phyloP scores from a whole-genome alignment of 2,329 filamentous ascomycete genomes.

The Periconia digitata region DNA sequence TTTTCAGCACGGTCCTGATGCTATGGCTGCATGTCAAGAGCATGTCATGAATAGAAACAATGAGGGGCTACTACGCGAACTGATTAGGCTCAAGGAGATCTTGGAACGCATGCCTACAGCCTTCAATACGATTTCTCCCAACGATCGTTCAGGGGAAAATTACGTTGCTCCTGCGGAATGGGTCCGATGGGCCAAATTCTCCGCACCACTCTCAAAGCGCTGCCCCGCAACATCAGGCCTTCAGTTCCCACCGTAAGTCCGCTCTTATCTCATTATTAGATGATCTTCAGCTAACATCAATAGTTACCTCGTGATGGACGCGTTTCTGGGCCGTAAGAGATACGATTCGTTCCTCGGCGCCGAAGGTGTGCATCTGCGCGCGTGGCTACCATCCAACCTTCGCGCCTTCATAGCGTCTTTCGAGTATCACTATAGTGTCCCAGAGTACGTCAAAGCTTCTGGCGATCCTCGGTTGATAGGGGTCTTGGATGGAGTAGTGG shows the following conservation, averaged over 20 bases:
- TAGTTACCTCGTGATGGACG: slow-evolving; percentile 27
- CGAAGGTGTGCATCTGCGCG: slow-evolving; percentile 56
- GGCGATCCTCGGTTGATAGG: slow-evolving; percentile 55
- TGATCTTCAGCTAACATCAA: neutral
- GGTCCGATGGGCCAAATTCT: slow-evolving; percentile 31
- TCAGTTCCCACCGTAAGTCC: slow-evolving; percentile 23
- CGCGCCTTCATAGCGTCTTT: slow-evolving; percentile 59
- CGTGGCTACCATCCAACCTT: slow-evolving; percentile 58
- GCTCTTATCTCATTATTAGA: neutral
- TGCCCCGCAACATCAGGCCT: slow-evolving; percentile 27
- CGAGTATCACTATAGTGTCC: slow-evolving; percentile 57
- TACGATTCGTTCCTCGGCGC: slow-evolving; percentile 56
- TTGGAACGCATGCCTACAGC: slow-evolving; percentile 27
- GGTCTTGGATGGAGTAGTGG: slow-evolving; percentile 57
- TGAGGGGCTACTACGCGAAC: slow-evolving; percentile 24
- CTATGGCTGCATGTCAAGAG: slow-evolving; percentile 28
- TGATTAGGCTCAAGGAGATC: slow-evolving; percentile 27
- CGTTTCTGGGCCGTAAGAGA: slow-evolving; percentile 43
- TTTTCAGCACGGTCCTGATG: slow-evolving; percentile 28
- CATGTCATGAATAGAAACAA: slow-evolving; percentile 29
- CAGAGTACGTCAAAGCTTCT: slow-evolving; percentile 56
- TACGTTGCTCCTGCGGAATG: slow-evolving; percentile 27
- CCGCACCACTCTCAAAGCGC: slow-evolving; percentile 26
- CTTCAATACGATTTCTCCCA: slow-evolving; percentile 26
- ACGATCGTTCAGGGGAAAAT: slow-evolving; percentile 24